These are phyloP conservation scores for Ophiostoma pallidulum DNA, from an alignment of 2,329 filamentous ascomycete genomes.

Conservation along the genomic window DNA sequence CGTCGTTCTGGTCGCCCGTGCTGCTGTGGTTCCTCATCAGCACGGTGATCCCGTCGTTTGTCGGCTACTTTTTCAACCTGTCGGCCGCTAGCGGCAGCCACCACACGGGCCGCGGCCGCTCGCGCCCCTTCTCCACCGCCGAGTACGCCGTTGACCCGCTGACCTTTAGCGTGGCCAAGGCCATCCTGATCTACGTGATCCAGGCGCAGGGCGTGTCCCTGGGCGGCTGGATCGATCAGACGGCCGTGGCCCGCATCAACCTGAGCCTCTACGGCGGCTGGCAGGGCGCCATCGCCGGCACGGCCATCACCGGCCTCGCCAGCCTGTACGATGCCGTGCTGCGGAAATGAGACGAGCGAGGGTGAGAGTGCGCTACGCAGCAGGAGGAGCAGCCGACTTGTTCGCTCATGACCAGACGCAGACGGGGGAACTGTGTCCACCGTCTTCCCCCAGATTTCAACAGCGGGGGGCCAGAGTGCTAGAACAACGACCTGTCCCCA, in stretches of 20 bases:
- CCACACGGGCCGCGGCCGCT: conserved; percentile 33
- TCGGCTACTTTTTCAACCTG: conserved; percentile 88
- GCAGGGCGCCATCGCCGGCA: conserved; percentile 58
- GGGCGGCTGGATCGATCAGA: conserved; percentile 49
- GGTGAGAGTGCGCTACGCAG: too few species aligned
- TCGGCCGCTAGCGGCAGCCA: conserved; percentile 41
- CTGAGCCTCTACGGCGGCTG: conserved; percentile 61
- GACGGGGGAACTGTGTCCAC: too few species aligned
- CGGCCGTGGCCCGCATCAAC: conserved; percentile 54
- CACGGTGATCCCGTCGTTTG: conserved; percentile 56
- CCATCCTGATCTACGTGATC: conserved; percentile 68
- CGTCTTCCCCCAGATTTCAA: too few species aligned
- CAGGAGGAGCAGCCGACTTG: too few species aligned
- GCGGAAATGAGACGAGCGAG: conserved; percentile 49
- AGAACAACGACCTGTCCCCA: too few species aligned
- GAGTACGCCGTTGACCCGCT: conserved; percentile 70
- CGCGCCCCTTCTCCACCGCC: conserved; percentile 25
- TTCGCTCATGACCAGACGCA: background rate
- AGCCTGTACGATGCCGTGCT: conserved; percentile 72
- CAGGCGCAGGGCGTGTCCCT: conserved; percentile 60
- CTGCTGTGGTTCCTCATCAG: conserved; percentile 68
- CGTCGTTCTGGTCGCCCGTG: conserved; percentile 75
- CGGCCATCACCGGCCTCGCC: conserved; percentile 56
- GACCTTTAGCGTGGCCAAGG: conserved; percentile 84
- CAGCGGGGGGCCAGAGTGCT: too few species aligned